These are phyloP conservation scores for Zangia roseola DNA, from an alignment of 768 basidiomycete species.

Conservation along the genomic window DNA sequence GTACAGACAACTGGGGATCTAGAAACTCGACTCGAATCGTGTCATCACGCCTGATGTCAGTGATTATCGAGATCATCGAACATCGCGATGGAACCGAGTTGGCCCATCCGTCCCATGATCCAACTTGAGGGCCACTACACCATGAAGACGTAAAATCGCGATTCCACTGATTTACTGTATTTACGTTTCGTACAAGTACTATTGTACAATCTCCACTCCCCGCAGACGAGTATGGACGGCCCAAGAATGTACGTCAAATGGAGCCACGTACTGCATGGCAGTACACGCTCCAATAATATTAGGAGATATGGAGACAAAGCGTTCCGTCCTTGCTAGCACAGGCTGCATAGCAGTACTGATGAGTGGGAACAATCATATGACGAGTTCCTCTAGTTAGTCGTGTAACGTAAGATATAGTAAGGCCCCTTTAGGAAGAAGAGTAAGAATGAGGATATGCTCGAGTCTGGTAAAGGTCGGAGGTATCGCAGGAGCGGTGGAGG, in stretches of 20 bases:
- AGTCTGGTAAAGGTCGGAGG: conserved; percentile 9
- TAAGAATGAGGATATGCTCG: conserved; percentile 5
- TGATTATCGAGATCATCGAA: too few relatives aligned
- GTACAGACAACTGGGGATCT: background rate
- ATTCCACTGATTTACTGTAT: conserved; percentile 10
- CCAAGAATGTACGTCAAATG: conserved; percentile 19
- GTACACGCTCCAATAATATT: conserved; percentile 27
- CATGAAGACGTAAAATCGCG: too few relatives aligned
- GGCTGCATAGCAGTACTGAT: conserved; percentile 13
- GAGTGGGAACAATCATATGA: conserved; percentile 20
- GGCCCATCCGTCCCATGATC: too few relatives aligned
- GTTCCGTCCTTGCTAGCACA: conserved; percentile 17
- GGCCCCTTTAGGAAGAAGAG: conserved; percentile 8
- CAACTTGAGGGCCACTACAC: too few relatives aligned
- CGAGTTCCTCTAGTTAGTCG: conserved; percentile 24
- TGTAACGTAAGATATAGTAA: conserved; percentile 26
- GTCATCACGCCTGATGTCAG: too few relatives aligned
- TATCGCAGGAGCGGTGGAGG: conserved; percentile 20
- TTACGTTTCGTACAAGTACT: background rate
- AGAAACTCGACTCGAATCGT: too few relatives aligned
- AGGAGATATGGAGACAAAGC: conserved; percentile 17
- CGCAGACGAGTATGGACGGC: background rate
- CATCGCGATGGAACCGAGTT: too few relatives aligned
- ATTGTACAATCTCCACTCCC: conserved; percentile 12
- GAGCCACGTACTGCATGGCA: background rate